These are phyloP conservation scores for Pseudozyma hubeiensis DNA, from an alignment of 1,284 basidiomycete genomes.

Conservation along the genomic window DNA sequence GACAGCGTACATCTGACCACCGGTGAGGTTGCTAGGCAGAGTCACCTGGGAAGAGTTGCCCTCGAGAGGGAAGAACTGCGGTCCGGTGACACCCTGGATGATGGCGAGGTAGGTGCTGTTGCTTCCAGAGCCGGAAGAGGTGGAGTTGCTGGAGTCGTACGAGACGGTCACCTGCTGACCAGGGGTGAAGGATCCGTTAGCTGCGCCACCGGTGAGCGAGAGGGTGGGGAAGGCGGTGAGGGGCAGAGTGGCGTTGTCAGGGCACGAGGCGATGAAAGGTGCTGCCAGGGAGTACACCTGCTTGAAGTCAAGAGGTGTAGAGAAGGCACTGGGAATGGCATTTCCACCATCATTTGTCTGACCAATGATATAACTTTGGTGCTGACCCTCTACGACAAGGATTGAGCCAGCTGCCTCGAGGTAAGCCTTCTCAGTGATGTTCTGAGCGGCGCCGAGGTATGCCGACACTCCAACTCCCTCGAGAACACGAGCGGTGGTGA, in stretches of 20 bases:
- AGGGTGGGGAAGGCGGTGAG: slow-evolving; percentile 44
- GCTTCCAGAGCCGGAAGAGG: background rate
- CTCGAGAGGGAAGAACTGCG: slow-evolving; percentile 27
- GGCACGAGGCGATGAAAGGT: slow-evolving; percentile 55
- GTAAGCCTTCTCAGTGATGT: slow-evolving; percentile 41
- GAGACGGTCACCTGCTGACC: slow-evolving; percentile 43
- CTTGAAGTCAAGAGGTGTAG: slow-evolving; percentile 53
- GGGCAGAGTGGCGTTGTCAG: slow-evolving; percentile 27
- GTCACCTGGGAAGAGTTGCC: slow-evolving; percentile 22
- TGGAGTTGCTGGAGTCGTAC: slow-evolving; percentile 26
- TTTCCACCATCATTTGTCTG: slow-evolving; percentile 39
- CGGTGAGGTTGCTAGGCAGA: slow-evolving; percentile 44
- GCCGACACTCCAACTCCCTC: slow-evolving; percentile 48
- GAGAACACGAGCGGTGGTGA: slow-evolving; percentile 51
- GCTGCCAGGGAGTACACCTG: slow-evolving; percentile 63
- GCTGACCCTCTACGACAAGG: slow-evolving; percentile 72
- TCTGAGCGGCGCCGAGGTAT: slow-evolving; percentile 45
- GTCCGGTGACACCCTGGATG: slow-evolving; percentile 33
- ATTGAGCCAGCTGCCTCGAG: slow-evolving; percentile 61
- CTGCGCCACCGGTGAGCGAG: slow-evolving; percentile 15
- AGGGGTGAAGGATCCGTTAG: slow-evolving; percentile 38
- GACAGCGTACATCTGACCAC: slow-evolving; percentile 52
- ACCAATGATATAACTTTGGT: slow-evolving; percentile 71
- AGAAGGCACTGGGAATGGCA: slow-evolving; percentile 41
- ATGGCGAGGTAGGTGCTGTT: slow-evolving; percentile 38